Base-by-base conservation (phyloP, 2,329 filamentous ascomycete species). In the Aspergillus glaucus region DNA sequence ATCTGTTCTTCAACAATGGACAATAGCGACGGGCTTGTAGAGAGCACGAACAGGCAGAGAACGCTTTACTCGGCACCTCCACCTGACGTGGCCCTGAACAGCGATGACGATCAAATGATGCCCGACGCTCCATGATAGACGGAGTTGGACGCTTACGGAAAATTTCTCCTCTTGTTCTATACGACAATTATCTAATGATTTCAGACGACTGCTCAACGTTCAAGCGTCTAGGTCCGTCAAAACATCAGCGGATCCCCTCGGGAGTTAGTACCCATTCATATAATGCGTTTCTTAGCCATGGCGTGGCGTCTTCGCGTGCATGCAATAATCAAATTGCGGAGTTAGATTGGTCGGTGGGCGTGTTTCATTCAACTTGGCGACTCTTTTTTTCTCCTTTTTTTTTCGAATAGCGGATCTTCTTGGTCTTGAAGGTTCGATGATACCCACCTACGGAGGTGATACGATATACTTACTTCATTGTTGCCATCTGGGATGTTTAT, bases 101-200 rank as follows among this genome's bases (percentile, higher is more conserved):
- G 52, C 46, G 64, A 66, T 44, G 54, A 56, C 28, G 67, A 70
- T 40, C 61, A 68, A 17, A 43, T 54, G 26, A 70, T 70, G 67
- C 50, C 55, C 34, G 67, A 70, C 53, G 66, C 62, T 10, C 59
- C 60, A 22, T 58, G 26, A 30, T 28, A 28, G 9, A 30, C 17
- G 6, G 34, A 19, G 9, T 37, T 17, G n/a, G 34, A 37, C 34
- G n/a, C n/a, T n/a, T 37, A 17, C 17, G n/a, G 34, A 17, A 37
- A 4, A 15, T 19, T 37, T 9, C 14, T 37, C 6, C 34, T 36
- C 34, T 36, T 36, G 34, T 6, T n/a, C 15, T 36, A n/a, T 17
- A 30, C 26, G 10, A 30, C 26, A 30, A 30, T 7, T 30, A 30
- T 30, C 26, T 30, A 30, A 30, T 30, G 26, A 30, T 30, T 30